Evolutionary conservation across 1,284 basidiomycete species (phyloP).

Genomic region (Malassezia psittaci): DNA sequence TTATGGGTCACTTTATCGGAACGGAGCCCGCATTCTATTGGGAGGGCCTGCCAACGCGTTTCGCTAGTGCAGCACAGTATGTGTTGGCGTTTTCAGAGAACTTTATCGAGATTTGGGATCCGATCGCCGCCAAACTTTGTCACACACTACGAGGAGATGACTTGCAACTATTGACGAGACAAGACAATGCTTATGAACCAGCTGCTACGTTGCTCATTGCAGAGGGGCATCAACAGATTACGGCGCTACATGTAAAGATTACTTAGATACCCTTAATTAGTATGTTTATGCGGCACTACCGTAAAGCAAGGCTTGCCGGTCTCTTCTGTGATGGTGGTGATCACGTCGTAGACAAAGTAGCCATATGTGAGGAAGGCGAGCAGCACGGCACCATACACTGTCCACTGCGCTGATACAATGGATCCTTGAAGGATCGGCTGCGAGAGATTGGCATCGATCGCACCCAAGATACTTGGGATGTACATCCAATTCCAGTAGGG

Average conservation of each 20-base stretch:
- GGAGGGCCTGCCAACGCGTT: constrained; percentile 63
- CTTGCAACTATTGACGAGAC: constrained; percentile 51
- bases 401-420: constrained; percentile 56
- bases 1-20: constrained; percentile 49
- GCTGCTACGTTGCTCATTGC: constrained; percentile 49
- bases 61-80: constrained; percentile 78
- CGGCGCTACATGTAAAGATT: not conserved
- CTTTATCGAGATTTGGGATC: constrained; percentile 85
- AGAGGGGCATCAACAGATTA: not conserved
- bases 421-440: constrained; percentile 61
- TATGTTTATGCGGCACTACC: constrained; percentile 1
- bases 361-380: constrained; percentile 64
- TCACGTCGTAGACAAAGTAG: constrained; percentile 54
- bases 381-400: constrained; percentile 61
- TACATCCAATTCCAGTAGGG: constrained; percentile 80
- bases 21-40: constrained; percentile 71
- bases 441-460: constrained; percentile 57
- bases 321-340: constrained; percentile 38
- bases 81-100: constrained; percentile 78
- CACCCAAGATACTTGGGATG: constrained; percentile 67
- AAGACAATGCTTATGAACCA: constrained; percentile 50
- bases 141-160: constrained; percentile 78
- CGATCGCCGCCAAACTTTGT: constrained; percentile 68
- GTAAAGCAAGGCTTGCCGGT: constrained; percentile 15
- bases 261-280: constrained; percentile 4